Conservation (phyloP, 176 grass and related monocot genomes). For the Poa annua region DNA sequence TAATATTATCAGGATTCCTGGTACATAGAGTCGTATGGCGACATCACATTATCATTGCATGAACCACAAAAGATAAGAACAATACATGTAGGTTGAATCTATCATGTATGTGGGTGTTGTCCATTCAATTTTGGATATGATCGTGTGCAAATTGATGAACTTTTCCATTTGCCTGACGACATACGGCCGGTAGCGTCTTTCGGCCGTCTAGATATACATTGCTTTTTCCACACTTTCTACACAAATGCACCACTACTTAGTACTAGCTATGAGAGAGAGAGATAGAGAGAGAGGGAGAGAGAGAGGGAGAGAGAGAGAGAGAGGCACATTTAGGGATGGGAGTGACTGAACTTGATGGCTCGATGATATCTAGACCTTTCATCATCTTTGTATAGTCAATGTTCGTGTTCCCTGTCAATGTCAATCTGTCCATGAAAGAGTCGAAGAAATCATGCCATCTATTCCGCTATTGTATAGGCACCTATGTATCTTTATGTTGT, state of each 20-base stretch:
- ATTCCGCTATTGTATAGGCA: background rate
- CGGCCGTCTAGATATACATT: background rate
- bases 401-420: conserved; percentile 14
- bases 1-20: no score
- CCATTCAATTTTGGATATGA: background rate
- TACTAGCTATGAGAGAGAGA: background rate
- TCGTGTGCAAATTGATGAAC: background rate
- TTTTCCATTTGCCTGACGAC: background rate
- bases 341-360: conserved; percentile 40
- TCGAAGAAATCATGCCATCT: conserved; percentile 33
- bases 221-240: conserved; percentile 14
- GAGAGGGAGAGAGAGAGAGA: background rate
- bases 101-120: background rate
- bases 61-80: background rate
- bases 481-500: conserved; percentile 40
- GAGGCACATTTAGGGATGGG: conserved; percentile 43
- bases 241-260: background rate
- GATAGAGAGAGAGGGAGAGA: no score
- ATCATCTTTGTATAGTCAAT: background rate
- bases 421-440: background rate
- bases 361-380: background rate
- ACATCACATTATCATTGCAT: background rate
- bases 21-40: no score
- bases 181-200: background rate
- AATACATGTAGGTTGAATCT: background rate